Evolutionary conservation across 345 rosid species (phyloP).

Genomic region (Linum trigynum): DNA sequence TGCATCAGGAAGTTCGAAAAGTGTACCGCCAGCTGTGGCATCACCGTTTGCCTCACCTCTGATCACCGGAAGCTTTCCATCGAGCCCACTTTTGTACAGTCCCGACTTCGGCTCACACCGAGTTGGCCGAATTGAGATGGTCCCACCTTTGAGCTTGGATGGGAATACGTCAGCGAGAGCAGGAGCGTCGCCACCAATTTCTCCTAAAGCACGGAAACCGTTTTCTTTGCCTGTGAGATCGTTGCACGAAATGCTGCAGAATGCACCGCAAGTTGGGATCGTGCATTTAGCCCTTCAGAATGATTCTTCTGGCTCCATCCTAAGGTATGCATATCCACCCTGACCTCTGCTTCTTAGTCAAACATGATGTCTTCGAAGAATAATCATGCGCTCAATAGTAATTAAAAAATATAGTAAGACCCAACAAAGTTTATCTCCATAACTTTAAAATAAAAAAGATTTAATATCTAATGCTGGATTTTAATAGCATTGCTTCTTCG

Average conservation of each 20-base stretch:
- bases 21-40: conserved; percentile 50
- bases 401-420: no score
- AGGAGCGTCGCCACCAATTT: conserved; percentile 54
- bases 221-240: conserved; percentile 66
- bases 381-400: no score
- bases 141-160: conserved; percentile 93
- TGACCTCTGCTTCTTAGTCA: neutral
- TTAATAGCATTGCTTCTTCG: no score
- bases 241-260: conserved; percentile 84
- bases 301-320: conserved; percentile 64
- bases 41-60: conserved; percentile 84
- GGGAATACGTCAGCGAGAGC: conserved; percentile 54
- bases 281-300: conserved; percentile 87
- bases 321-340: conserved; percentile 50
- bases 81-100: conserved; percentile 82
- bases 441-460: no score
- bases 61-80: conserved; percentile 85
- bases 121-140: conserved; percentile 68
- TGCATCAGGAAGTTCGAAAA: conserved; percentile 44
- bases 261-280: conserved; percentile 83
- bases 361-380: neutral
- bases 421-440: no score
- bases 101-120: conserved; percentile 70
- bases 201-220: conserved; percentile 62
- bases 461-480: no score